Conservation (phyloP, 345 rosid genomes). For the Gynandropsis gynandra region DNA sequence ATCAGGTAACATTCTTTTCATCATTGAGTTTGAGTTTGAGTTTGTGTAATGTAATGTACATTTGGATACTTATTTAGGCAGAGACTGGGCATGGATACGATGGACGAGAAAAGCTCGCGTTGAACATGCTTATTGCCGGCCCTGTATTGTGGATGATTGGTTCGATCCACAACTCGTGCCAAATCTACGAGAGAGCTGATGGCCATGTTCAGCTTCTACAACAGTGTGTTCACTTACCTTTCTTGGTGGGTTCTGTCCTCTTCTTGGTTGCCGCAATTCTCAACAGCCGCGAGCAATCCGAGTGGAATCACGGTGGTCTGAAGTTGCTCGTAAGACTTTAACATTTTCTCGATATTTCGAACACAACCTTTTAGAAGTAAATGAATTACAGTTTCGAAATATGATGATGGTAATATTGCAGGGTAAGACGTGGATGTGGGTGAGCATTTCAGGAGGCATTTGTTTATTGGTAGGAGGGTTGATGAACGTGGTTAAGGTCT, state of each 20-base stretch:
- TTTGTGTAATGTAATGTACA: not conserved
- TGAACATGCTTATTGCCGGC: constrained; percentile 65
- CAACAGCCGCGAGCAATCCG: constrained; percentile 44
- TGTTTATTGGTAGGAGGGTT: constrained; percentile 49
- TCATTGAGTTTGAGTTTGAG: not conserved
- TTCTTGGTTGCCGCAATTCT: constrained; percentile 55
- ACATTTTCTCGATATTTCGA: too few relatives aligned
- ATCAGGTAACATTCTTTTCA: constrained; percentile 39
- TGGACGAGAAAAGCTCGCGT: constrained; percentile 48
- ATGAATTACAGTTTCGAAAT: too few relatives aligned
- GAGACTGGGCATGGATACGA: constrained; percentile 40
- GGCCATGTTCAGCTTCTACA: constrained; percentile 78
- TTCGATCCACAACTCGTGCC: constrained; percentile 81
- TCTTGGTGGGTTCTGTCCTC: constrained; percentile 56
- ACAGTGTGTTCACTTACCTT: constrained; percentile 60
- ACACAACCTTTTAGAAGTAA: too few relatives aligned
- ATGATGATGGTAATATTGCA: constrained; percentile 18
- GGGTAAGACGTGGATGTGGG: constrained; percentile 54
- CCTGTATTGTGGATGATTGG: constrained; percentile 69
- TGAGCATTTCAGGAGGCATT: constrained; percentile 45
- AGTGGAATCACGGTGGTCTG: constrained; percentile 34
- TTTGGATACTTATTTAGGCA: constrained; percentile 27
- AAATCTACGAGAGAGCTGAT: constrained; percentile 78
- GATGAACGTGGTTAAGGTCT: constrained; percentile 58
- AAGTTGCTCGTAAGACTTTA: constrained; percentile 57